Conservation (phyloP, 257 asterid species). For the Ophiorrhiza pumila region DNA sequence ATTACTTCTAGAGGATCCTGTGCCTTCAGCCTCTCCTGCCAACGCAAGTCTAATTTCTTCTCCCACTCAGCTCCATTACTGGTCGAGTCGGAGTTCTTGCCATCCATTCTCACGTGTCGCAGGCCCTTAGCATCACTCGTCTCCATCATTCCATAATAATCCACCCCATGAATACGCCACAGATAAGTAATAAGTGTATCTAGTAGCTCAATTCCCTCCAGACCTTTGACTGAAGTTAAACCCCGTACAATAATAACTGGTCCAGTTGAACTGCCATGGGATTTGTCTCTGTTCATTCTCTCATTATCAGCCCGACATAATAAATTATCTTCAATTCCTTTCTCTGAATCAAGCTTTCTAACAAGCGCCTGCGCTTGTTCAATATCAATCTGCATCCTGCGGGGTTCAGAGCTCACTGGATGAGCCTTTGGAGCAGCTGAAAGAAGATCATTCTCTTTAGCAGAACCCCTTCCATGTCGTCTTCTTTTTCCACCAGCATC, state of each 20-base stretch:
- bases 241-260: constrained; percentile 88
- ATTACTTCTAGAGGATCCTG: constrained; percentile 85
- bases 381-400: constrained; percentile 69
- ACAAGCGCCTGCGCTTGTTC: constrained; percentile 81
- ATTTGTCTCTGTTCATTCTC: constrained; percentile 74
- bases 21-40: constrained; percentile 92
- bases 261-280: constrained; percentile 82
- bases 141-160: constrained; percentile 86
- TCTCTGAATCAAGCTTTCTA: constrained; percentile 79
- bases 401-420: constrained; percentile 72
- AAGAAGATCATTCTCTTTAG: constrained; percentile 51
- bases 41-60: constrained; percentile 65
- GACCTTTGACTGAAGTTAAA: constrained; percentile 71
- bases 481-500: constrained; percentile 67
- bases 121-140: constrained; percentile 85
- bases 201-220: constrained; percentile 88
- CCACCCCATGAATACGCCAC: constrained; percentile 97
- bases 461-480: constrained; percentile 53
- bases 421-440: constrained; percentile 86
- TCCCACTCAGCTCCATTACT: constrained; percentile 78
- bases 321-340: constrained; percentile 83
- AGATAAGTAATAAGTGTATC: constrained; percentile 91
- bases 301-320: constrained; percentile 74
- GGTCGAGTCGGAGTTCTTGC: constrained; percentile 47
- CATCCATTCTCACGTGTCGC: constrained; percentile 74